A percentile compares a stretch with the other conserved stretches of the same genome.
Conservation (phyloP, 208 protist genomes). For the Leishmania guyanensis region DNA sequence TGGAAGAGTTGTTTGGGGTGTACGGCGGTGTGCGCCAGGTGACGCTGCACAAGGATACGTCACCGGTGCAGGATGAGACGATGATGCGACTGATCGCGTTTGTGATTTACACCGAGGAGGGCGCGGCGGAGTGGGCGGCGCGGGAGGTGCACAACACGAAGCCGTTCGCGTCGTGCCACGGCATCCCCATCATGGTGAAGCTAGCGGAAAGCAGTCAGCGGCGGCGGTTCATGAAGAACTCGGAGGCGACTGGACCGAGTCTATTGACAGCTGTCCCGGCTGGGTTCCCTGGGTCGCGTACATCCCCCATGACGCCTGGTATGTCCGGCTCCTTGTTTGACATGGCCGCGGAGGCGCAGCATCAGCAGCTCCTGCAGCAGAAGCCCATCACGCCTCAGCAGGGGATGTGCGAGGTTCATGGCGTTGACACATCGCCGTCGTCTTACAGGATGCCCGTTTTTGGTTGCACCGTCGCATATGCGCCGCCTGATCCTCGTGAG, state of each 20-base stretch:
- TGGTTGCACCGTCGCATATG: neutral
- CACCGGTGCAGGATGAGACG: conserved; percentile 29
- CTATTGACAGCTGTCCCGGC: neutral
- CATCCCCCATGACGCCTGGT: conserved; percentile 6
- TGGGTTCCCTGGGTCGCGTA: neutral
- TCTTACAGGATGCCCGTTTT: neutral
- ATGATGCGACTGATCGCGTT: conserved; percentile 81
- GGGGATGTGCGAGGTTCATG: neutral
- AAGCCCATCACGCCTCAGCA: neutral
- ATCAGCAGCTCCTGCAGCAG: conserved; percentile 6
- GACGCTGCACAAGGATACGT: conserved; percentile 80
- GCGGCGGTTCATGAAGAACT: conserved; percentile 15
- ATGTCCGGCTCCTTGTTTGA: neutral
- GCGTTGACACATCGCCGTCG: neutral
- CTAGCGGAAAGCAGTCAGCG: conserved; percentile 50
- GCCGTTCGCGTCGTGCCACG: conserved; percentile 48
- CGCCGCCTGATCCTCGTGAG: neutral
- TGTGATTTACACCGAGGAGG: conserved; percentile 60
- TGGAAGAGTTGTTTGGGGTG: conserved; percentile 43
- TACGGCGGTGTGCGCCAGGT: conserved; percentile 58
- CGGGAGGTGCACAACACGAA: conserved; percentile 56
- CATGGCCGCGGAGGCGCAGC: neutral
- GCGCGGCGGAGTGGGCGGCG: conserved; percentile 60
- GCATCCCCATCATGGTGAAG: conserved; percentile 71
- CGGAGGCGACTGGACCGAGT: conserved; percentile 6